These are phyloP conservation scores for Hibiscus tridactylites DNA, from an alignment of 345 rosid genomes.

Conservation along the genomic window DNA sequence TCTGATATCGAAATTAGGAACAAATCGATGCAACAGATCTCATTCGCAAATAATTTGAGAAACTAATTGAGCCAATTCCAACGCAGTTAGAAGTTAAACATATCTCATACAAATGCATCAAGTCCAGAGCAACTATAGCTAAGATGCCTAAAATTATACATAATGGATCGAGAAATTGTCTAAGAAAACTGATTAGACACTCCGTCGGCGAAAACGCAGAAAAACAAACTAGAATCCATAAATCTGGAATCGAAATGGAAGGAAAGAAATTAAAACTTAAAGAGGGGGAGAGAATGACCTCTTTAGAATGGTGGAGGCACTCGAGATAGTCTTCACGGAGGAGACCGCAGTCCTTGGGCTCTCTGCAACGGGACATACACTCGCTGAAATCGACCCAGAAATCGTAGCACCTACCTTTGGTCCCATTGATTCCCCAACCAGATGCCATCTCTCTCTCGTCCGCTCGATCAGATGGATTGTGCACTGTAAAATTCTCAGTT, in stretches of 20 bases:
- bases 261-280: not conserved
- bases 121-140: no score
- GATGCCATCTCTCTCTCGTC: slow-evolving; percentile 52
- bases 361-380: slow-evolving; percentile 88
- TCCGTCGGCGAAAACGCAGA: not conserved
- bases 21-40: no score
- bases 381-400: slow-evolving; percentile 90
- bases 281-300: slow-evolving; percentile 30
- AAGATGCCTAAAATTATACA: no score
- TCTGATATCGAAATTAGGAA: not conserved
- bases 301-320: slow-evolving; percentile 99
- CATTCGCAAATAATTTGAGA: not conserved
- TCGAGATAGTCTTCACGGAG: slow-evolving; percentile 95
- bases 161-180: not conserved
- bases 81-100: not conserved
- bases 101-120: not conserved
- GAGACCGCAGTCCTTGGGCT: slow-evolving; percentile 86
- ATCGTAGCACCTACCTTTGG: slow-evolving; percentile 93
- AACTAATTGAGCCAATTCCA: not conserved
- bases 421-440: slow-evolving; percentile 95
- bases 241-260: not conserved
- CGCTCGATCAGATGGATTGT: not conserved
- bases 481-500: not conserved
- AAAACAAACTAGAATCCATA: not conserved
- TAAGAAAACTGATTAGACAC: not conserved